These are phyloP conservation scores for Effrenium voratum DNA, from an alignment of 73 alveolate species.

Conservation along the genomic window DNA sequence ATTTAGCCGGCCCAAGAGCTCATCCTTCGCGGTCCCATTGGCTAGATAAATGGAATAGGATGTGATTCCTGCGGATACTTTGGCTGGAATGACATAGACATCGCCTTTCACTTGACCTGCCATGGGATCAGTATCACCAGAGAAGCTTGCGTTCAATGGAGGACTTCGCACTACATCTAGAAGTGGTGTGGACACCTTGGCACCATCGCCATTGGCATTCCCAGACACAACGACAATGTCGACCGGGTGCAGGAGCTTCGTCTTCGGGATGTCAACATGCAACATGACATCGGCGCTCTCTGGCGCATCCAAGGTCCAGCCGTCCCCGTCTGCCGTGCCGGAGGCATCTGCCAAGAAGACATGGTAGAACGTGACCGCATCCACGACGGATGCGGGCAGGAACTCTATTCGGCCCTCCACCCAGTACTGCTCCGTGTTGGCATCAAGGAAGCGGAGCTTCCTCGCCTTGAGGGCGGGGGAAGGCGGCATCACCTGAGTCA, in stretches of 20 bases:
- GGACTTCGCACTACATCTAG: constrained; percentile 37
- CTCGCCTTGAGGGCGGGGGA: constrained; percentile 37
- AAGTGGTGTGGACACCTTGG: neutral
- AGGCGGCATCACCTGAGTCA: constrained; percentile 32
- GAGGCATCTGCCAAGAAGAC: constrained; percentile 45
- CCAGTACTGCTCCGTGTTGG: neutral
- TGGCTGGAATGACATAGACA: constrained; percentile 26
- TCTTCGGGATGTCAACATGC: neutral
- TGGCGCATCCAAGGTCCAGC: constrained; percentile 35
- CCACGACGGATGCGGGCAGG: constrained; percentile 16
- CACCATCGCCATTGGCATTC: constrained; percentile 42
- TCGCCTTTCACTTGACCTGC: constrained; percentile 47
- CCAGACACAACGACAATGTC: constrained; percentile 30
- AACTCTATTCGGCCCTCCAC: constrained; percentile 47
- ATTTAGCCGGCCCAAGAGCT: constrained; percentile 51
- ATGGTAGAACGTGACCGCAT: constrained; percentile 60
- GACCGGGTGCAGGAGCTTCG: neutral
- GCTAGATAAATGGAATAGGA: constrained; percentile 49
- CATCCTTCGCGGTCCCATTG: constrained; percentile 80
- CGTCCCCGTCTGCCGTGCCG: constrained; percentile 13
- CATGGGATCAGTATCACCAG: constrained; percentile 64
- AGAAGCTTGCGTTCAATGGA: constrained; percentile 40
- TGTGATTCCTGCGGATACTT: constrained; percentile 35
- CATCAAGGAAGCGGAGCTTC: constrained; percentile 37
- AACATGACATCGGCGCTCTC: neutral